Evolutionary conservation across 441 rosid genomes (phyloP).

Genomic region (Mallotus repandus): DNA sequence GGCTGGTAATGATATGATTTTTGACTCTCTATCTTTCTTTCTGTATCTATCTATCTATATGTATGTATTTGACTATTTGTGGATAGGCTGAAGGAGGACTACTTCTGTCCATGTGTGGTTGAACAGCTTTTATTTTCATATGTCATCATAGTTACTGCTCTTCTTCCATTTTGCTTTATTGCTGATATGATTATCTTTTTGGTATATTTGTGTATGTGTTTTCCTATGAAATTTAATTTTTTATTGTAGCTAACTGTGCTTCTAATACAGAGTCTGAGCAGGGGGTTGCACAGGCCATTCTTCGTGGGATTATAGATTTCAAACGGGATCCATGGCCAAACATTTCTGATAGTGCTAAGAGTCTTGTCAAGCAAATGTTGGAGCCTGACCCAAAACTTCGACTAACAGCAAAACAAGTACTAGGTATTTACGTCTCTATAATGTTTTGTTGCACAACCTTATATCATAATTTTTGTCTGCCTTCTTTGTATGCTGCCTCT

Average conservation of each 20-base stretch:
- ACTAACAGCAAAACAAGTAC: conserved; percentile 89
- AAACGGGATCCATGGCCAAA: conserved; percentile 99
- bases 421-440: conserved; percentile 53
- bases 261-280: conserved; percentile 84
- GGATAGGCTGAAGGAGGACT: background rate
- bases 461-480: background rate
- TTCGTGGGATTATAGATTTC: conserved; percentile 92
- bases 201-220: background rate
- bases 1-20: conserved; percentile 65
- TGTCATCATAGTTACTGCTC: background rate
- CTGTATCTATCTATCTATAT: background rate
- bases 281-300: conserved; percentile 99
- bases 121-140: background rate
- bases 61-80: background rate
- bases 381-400: conserved; percentile 97
- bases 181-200: too few species aligned
- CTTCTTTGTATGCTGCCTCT: background rate
- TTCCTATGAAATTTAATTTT: background rate
- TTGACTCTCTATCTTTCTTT: background rate
- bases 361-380: conserved; percentile 87
- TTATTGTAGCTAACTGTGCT: conserved; percentile 12
- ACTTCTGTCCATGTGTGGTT: background rate
- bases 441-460: conserved; percentile 10
- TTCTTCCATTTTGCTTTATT: conserved; percentile 1
- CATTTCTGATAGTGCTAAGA: conserved; percentile 89